Conservation (phyloP, 1,284 basidiomycete genomes). For the Vanrija sp. region DNA sequence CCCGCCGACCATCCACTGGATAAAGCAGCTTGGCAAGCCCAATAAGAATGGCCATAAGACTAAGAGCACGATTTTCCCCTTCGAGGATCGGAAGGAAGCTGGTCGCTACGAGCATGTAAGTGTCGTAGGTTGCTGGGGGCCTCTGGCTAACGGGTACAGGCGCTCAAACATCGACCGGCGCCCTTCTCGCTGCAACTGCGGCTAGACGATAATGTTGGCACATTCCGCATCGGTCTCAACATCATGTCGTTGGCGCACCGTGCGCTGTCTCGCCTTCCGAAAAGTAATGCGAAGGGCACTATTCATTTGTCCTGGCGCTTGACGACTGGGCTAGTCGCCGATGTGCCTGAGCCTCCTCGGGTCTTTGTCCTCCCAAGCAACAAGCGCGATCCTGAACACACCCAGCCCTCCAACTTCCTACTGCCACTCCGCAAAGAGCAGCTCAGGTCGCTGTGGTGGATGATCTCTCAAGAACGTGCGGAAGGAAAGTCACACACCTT, state of each 20-base stretch:
- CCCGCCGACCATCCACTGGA: slow-evolving; percentile 72
- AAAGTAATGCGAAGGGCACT: slow-evolving; percentile 53
- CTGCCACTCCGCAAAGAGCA: slow-evolving; percentile 75
- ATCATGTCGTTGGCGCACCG: slow-evolving; percentile 82
- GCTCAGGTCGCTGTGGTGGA: slow-evolving; percentile 86
- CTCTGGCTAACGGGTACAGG: slow-evolving; percentile 43
- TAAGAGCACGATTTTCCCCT: slow-evolving; percentile 51
- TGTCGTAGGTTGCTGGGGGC: background rate
- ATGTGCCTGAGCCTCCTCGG: slow-evolving; percentile 51
- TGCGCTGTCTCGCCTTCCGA: slow-evolving; percentile 73
- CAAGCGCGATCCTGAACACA: slow-evolving; percentile 66
- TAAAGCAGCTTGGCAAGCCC: slow-evolving; percentile 45
- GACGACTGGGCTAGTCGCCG: slow-evolving; percentile 56
- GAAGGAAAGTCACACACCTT: slow-evolving; percentile 63
- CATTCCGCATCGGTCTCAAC: slow-evolving; percentile 81
- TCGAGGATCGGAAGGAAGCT: slow-evolving; percentile 78
- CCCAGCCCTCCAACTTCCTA: slow-evolving; percentile 72
- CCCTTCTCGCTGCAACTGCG: slow-evolving; percentile 85
- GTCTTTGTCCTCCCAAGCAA: slow-evolving; percentile 71
- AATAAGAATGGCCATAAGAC: slow-evolving; percentile 44
- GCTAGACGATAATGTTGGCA: slow-evolving; percentile 59
- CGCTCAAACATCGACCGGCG: slow-evolving; percentile 77
- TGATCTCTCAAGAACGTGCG: slow-evolving; percentile 72
- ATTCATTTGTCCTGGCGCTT: slow-evolving; percentile 72
- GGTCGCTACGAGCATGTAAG: slow-evolving; percentile 68